Evolutionary conservation across 192 early-diverging fungal genomes (phyloP).

Genomic region (Backusella circina): DNA sequence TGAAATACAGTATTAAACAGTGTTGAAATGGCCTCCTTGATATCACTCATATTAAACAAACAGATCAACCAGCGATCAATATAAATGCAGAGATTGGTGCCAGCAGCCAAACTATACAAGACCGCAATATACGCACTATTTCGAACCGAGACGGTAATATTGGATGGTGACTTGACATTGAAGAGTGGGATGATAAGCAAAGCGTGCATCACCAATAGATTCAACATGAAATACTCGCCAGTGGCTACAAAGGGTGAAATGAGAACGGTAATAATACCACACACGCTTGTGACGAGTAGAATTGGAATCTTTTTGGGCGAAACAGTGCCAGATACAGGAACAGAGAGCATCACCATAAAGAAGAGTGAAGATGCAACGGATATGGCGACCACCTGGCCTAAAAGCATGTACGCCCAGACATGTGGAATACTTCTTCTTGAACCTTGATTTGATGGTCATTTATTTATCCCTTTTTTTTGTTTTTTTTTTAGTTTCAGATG

Average conservation of each 20-base stretch:
- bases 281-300: not conserved
- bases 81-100: constrained; percentile 14
- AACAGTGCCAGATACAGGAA: not conserved
- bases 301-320: not conserved
- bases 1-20: constrained; percentile 8
- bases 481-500: not conserved
- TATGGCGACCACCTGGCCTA: constrained; percentile 32
- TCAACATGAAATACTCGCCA: constrained; percentile 13
- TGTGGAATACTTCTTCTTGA: constrained; percentile 12
- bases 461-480: not conserved
- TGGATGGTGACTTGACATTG: not conserved
- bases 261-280: constrained; percentile 16
- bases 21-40: not conserved
- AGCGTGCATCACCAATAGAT: constrained; percentile 27
- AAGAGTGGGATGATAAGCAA: constrained; percentile 17
- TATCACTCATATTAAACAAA: not conserved
- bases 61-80: not conserved
- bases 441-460: not conserved
- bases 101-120: constrained; percentile 16
- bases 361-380: constrained; percentile 23
- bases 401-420: constrained; percentile 27
- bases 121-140: not conserved
- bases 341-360: constrained; percentile 17
- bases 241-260: constrained; percentile 7
- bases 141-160: not conserved